phyloP scores from a whole-genome alignment of 495 filamentous ascomycete species.

The Jackrogersella multiformis region DNA sequence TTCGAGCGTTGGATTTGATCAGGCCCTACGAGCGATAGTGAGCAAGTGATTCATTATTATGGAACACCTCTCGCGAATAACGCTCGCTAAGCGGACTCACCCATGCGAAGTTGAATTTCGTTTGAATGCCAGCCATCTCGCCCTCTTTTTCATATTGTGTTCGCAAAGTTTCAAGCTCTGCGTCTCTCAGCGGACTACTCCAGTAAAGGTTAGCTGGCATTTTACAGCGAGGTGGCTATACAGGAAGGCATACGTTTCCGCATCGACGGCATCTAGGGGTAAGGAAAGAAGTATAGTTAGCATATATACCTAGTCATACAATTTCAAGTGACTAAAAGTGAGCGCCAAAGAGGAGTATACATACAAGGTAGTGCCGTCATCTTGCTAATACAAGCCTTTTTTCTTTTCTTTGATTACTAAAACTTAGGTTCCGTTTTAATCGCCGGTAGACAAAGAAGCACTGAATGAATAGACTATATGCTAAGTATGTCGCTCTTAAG shows the following conservation, averaged over 20 bases:
- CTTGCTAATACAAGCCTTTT: slow-evolving; percentile 23
- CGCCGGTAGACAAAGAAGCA: not conserved
- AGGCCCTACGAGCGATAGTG: slow-evolving; percentile 68
- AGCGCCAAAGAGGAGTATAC: slow-evolving; percentile 44
- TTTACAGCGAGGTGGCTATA: not conserved
- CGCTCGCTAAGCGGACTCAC: slow-evolving; percentile 56
- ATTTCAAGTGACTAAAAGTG: not conserved
- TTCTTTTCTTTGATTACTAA: not conserved
- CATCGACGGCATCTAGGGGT: slow-evolving; percentile 88
- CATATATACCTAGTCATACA: slow-evolving; percentile 3
- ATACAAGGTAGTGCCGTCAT: slow-evolving; percentile 81
- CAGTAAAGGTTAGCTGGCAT: slow-evolving; percentile 15
- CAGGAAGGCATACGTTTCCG: slow-evolving; percentile 76
- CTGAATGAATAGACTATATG: slow-evolving; percentile 1
- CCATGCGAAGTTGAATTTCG: slow-evolving; percentile 99
- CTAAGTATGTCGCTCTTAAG: not conserved
- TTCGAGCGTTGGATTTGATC: slow-evolving; percentile 85
- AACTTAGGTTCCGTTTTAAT: not conserved
- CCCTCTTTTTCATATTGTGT: slow-evolving; percentile 96
- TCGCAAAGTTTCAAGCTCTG: slow-evolving; percentile 89
- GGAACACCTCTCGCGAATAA: not conserved
- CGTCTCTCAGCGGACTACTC: slow-evolving; percentile 82
- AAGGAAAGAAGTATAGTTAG: slow-evolving; percentile 29
- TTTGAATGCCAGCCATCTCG: slow-evolving; percentile 94
- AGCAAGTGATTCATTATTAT: slow-evolving; percentile 8